These are phyloP conservation scores for Aureobasidium uvarum DNA, from an alignment of 2,329 filamentous ascomycete genomes.

Conservation along the genomic window DNA sequence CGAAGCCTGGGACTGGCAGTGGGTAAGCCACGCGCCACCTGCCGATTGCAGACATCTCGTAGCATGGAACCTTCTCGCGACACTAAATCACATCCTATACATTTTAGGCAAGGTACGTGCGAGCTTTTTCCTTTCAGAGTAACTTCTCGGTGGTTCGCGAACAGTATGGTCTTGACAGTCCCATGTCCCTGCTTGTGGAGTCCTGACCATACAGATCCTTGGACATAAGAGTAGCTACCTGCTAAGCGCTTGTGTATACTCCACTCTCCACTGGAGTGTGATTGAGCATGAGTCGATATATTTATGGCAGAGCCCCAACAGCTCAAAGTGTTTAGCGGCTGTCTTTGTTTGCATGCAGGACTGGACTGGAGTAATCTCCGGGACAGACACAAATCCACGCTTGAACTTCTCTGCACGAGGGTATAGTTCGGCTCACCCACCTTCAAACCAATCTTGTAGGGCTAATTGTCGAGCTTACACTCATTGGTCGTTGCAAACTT, in stretches of 20 bases:
- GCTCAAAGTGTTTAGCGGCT: background rate
- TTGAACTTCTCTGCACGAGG: background rate
- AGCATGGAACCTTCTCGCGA: conserved; percentile 5
- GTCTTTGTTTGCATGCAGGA: background rate
- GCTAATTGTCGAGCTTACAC: background rate
- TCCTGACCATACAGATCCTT: background rate
- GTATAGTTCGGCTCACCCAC: conserved; percentile 1
- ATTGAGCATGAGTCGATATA: background rate
- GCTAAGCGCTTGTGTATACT: background rate
- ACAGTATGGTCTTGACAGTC: background rate
- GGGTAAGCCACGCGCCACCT: background rate
- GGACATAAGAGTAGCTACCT: background rate
- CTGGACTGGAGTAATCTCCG: background rate
- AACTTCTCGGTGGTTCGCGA: conserved; percentile 1
- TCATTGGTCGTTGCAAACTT: background rate
- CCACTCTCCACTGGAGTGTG: background rate
- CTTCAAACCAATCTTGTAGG: background rate
- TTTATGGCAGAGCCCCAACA: background rate
- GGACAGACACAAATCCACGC: background rate
- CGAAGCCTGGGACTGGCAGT: background rate
- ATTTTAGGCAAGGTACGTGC: background rate
- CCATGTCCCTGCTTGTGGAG: background rate
- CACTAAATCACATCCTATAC: background rate
- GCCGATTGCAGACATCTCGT: background rate
- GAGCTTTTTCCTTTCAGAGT: conserved; percentile 8